Evolutionary conservation across 352 stramenopile species (phyloP).

Genomic region (Phytophthora pisi): DNA sequence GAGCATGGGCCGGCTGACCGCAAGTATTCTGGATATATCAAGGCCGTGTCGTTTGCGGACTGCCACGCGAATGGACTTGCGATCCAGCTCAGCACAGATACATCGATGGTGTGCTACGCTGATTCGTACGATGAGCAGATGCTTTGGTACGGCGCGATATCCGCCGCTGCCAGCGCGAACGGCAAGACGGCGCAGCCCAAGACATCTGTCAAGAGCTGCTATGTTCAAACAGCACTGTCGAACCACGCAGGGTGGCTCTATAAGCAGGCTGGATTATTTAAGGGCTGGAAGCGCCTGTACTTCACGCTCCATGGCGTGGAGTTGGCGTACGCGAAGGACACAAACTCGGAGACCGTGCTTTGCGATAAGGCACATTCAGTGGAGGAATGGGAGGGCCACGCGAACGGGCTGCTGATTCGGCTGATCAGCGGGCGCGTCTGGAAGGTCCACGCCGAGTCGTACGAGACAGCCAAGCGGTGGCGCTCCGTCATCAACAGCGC

Average conservation of each 20-base stretch:
- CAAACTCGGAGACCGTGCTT: slow-evolving; percentile 64
- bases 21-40: slow-evolving; percentile 69
- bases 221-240: slow-evolving; percentile 69
- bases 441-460: slow-evolving; percentile 75
- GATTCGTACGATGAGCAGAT: slow-evolving; percentile 84
- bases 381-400: slow-evolving; percentile 72
- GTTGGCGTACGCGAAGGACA: slow-evolving; percentile 74
- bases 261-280: slow-evolving; percentile 81
- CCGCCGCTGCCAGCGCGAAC: slow-evolving; percentile 59
- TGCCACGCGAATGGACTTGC: slow-evolving; percentile 70
- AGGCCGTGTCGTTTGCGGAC: slow-evolving; percentile 72
- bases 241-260: slow-evolving; percentile 86
- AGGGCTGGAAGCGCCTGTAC: slow-evolving; percentile 82
- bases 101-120: slow-evolving; percentile 74
- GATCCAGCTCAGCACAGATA: slow-evolving; percentile 71
- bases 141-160: slow-evolving; percentile 83
- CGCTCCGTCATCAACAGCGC: slow-evolving; percentile 64
- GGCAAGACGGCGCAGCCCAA: slow-evolving; percentile 42
- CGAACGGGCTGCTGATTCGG: slow-evolving; percentile 70
- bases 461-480: slow-evolving; percentile 81
- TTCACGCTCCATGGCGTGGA: slow-evolving; percentile 82
- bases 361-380: slow-evolving; percentile 66
- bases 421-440: slow-evolving; percentile 72
- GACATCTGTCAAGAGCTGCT: slow-evolving; percentile 71
- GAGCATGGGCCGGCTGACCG: slow-evolving; percentile 48